phyloP scores from a whole-genome alignment of 495 filamentous ascomycete genomes.

The Aspergillus saccharolyticus region DNA sequence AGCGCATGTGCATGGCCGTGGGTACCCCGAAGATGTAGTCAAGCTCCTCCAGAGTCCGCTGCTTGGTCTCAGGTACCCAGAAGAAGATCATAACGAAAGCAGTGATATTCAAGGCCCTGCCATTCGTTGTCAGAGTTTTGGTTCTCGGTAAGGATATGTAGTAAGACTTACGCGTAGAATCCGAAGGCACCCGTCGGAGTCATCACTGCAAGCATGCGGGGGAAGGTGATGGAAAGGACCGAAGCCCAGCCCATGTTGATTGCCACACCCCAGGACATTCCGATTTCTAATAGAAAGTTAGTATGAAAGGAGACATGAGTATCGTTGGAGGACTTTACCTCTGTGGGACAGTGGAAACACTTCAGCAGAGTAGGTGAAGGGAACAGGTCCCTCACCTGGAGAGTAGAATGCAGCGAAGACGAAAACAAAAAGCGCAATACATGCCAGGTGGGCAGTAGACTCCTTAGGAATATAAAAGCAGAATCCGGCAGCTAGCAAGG shows the following conservation, averaged over 20 bases:
- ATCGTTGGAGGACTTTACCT: slow-evolving; percentile 30
- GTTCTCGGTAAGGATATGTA: not conserved
- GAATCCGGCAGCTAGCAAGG: slow-evolving; percentile 65
- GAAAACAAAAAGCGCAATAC: slow-evolving; percentile 63
- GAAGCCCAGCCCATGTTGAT: slow-evolving; percentile 72
- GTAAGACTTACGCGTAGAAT: slow-evolving; percentile 40
- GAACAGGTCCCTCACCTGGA: slow-evolving; percentile 65
- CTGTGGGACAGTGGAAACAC: slow-evolving; percentile 73
- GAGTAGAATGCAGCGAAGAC: slow-evolving; percentile 66
- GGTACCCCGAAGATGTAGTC: slow-evolving; percentile 80
- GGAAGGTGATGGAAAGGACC: slow-evolving; percentile 65
- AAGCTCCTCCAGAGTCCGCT: slow-evolving; percentile 74
- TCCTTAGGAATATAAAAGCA: slow-evolving; percentile 59
- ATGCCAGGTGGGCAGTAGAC: slow-evolving; percentile 48
- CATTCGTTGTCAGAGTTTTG: slow-evolving; percentile 8
- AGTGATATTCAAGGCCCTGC: slow-evolving; percentile 59
- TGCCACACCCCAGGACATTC: slow-evolving; percentile 72
- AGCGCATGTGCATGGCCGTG: slow-evolving; percentile 54
- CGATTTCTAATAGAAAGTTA: slow-evolving; percentile 46
- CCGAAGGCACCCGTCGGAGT: slow-evolving; percentile 48
- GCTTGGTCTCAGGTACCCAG: slow-evolving; percentile 75
- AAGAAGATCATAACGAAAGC: slow-evolving; percentile 69
- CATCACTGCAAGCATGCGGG: slow-evolving; percentile 56
- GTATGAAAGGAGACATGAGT: slow-evolving; percentile 5
- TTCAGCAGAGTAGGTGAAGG: slow-evolving; percentile 73